phyloP scores from a whole-genome alignment of 441 rosid genomes.

The Flueggea neowawraea region DNA sequence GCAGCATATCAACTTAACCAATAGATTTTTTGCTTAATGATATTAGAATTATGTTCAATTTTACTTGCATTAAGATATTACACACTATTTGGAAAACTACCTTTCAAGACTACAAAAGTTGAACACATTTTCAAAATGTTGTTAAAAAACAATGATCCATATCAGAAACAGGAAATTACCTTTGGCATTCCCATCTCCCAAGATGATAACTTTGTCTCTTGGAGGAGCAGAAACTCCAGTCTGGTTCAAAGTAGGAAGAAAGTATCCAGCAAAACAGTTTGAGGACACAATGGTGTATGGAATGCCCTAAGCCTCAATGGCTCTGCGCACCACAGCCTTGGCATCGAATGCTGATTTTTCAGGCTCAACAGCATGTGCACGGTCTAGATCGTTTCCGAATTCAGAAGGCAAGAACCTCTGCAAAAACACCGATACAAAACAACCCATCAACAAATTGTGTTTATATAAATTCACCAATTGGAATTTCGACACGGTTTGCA shows the following conservation, averaged over 20 bases:
- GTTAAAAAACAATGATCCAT: too few relatives aligned
- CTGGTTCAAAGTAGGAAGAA: constrained; percentile 46
- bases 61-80: background rate
- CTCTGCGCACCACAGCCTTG: constrained; percentile 29
- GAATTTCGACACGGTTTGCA: too few relatives aligned
- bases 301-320: constrained; percentile 34
- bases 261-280: constrained; percentile 52
- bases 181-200: constrained; percentile 65
- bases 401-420: constrained; percentile 50
- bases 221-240: constrained; percentile 50
- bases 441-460: too few relatives aligned
- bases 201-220: constrained; percentile 46
- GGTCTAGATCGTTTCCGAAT: constrained; percentile 45
- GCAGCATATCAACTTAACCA: background rate
- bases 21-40: too few relatives aligned
- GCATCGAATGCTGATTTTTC: constrained; percentile 16
- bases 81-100: too few relatives aligned
- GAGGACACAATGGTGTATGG: constrained; percentile 45
- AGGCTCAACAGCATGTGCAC: constrained; percentile 31
- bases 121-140: too few relatives aligned
- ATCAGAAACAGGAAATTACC: constrained; percentile 23
- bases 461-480: too few relatives aligned
- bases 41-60: too few relatives aligned
- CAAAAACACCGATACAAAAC: background rate
- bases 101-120: too few relatives aligned